Evolutionary conservation across 208 protist genomes (phyloP), one percentile per base, ranked within the genome.

Genomic region (Vickermania ingenoplastis): DNA sequence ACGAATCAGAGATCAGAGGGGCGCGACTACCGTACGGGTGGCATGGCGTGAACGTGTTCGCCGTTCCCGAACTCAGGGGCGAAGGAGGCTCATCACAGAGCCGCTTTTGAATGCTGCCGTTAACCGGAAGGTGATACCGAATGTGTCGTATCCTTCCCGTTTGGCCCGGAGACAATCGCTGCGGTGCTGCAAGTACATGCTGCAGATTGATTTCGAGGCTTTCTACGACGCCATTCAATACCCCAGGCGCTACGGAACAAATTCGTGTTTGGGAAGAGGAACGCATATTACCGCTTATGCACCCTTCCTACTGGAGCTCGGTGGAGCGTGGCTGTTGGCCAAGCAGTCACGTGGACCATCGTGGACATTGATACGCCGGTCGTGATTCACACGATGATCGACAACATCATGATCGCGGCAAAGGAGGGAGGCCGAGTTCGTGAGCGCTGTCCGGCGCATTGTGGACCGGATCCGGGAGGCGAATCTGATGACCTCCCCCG

Each of bases 151-250:
- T 26, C 54, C 54, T 17, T 14, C 54, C 13, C 17, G 29, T 29
- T 45, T 48, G 24, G 17, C n/a, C 11, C 11, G 54, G 26, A 59
- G 54, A 59, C 54, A 41, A 14, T 59, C 54, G 54, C 26, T 59
- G 54, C 23, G 29, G 13, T 41, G 29, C 14, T 14, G n/a, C 17
- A 59, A 59, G 29, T 59, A 26, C 54, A 26, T 59, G 54, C 54
- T 59, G n/a, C 54, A 59, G 54, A 59, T 59, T 45, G 54, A 41
- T 24, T 59, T 59, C 26, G 54, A 59, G 25, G 54, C 54, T 22
- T 59, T 59, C 25, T 29, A 41, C 54, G 54, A 59, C 27, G 13
- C 54, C 54, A 59, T 41, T 45, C 54, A 4, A 21, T 59, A 22
- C 54, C 24, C 26, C n/a, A n/a, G 17, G 54, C 5, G 29, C 27